These are phyloP conservation scores for Acacia acuminata DNA, from an alignment of 306 rosid species.

Conservation along the genomic window DNA sequence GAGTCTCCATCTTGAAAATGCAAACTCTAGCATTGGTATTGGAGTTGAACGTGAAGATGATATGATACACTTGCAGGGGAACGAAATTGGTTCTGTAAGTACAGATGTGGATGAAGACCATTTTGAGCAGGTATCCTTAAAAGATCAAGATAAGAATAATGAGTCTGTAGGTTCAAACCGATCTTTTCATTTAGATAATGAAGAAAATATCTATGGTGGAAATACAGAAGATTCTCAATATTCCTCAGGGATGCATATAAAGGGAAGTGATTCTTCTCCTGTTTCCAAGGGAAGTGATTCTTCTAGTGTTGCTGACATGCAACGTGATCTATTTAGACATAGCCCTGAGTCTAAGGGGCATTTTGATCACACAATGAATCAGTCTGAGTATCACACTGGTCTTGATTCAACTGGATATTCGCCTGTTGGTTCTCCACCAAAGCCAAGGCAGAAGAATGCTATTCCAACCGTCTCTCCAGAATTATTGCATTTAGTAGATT, in stretches of 20 bases:
- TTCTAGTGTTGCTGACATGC: slow-evolving; percentile 50
- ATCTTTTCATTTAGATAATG: slow-evolving; percentile 52
- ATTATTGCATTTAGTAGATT: slow-evolving; percentile 90
- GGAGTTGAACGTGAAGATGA: slow-evolving; percentile 34
- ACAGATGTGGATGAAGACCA: slow-evolving; percentile 44
- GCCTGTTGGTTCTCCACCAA: slow-evolving; percentile 62
- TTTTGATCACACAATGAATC: slow-evolving; percentile 40
- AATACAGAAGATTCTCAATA: slow-evolving; percentile 49
- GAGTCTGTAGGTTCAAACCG: slow-evolving; percentile 42
- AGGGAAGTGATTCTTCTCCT: slow-evolving; percentile 50
- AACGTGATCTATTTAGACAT: slow-evolving; percentile 42
- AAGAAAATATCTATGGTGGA: slow-evolving; percentile 44
- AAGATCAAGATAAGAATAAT: slow-evolving; percentile 59
- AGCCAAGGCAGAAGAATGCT: slow-evolving; percentile 58
- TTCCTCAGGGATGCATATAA: slow-evolving; percentile 39
- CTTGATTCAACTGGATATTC: slow-evolving; percentile 65
- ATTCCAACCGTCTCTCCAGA: slow-evolving; percentile 82
- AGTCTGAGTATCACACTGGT: slow-evolving; percentile 46
- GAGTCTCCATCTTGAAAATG: slow-evolving; percentile 38
- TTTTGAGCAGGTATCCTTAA: slow-evolving; percentile 74
- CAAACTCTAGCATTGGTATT: slow-evolving; percentile 26
- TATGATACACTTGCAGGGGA: slow-evolving; percentile 37
- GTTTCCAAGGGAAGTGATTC: slow-evolving; percentile 47
- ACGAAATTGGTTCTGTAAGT: slow-evolving; percentile 36
- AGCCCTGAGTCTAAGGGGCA: slow-evolving; percentile 55